Evolutionary conservation across 2,329 filamentous ascomycete species (phyloP), one percentile per base, ranked within the genome.

Genomic region (Pestalotiopsis fici): DNA sequence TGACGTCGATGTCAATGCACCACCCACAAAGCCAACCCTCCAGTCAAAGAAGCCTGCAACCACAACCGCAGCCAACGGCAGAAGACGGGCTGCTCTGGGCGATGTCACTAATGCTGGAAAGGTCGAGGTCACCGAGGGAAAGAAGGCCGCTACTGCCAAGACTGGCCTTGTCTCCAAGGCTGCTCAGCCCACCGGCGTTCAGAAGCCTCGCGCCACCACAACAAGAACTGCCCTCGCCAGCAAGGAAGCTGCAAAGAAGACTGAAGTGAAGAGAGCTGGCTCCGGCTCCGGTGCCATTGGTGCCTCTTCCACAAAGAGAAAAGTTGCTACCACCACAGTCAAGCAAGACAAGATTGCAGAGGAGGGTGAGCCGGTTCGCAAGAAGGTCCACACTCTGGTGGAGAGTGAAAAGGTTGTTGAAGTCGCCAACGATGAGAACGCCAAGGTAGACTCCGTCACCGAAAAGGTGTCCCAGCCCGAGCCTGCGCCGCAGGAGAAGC

Each of bases 71-170:
- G 85, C 85, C 69, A 77, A 74, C 60, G 79, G 80, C 67, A 88
- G 92, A 77, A 96, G 93, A 83, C 93, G 96, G 77, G 88, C 92
- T 74, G 95, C 93, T 61, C 87, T 99, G 47, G 94, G 93, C 67
- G 96, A 99, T 83, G 92, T 98, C 74, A 98, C 94, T 88, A 99
- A 99, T 83, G 92, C 97, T 71, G 90, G 90, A 74, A 98, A 98
- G 80, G 87, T 87, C 60, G 92, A 93, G 65, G 85, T 81, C 5
- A 83, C 86, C 70, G 92, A 93, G 66, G 88, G 86, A 72, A 97
- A 97, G 86, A 97, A 97, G 86, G 82, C 85, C 59, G 78, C 84
- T 47, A 81, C 81, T 54, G 85, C 84, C 77, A 92, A 94, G 82
- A 82, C 82, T 67, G 90, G 90, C 66, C 83, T 95, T 31, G 88